Evolutionary conservation across 768 basidiomycete genomes (phyloP).

Genomic region (Mycena olivaceomarginata): DNA sequence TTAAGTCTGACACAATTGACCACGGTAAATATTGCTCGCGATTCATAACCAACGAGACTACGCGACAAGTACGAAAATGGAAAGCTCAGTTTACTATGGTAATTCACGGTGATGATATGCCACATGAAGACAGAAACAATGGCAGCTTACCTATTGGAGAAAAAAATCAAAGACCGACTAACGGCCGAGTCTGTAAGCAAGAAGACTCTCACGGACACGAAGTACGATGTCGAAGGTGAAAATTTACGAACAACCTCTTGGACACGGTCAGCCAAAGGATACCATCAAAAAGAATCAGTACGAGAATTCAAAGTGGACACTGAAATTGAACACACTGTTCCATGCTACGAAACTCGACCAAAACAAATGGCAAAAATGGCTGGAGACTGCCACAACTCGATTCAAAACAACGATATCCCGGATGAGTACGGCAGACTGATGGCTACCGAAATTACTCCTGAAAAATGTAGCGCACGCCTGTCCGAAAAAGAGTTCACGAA

Average conservation of each 20-base stretch:
- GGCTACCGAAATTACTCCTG: neutral
- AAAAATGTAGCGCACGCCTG: neutral
- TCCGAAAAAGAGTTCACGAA: neutral
- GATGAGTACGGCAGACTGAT: conserved; percentile 2
- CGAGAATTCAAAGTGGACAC: too few relatives aligned
- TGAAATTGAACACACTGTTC: neutral
- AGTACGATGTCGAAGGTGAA: neutral
- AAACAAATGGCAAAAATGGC: neutral
- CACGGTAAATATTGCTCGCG: neutral
- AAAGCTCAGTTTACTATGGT: neutral
- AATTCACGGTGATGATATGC: neutral
- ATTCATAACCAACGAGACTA: neutral
- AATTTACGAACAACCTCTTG: neutral
- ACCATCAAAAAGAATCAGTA: too few relatives aligned
- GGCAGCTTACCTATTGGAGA: neutral
- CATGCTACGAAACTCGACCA: neutral
- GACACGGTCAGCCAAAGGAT: too few relatives aligned
- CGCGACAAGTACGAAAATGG: neutral
- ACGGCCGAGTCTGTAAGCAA: neutral
- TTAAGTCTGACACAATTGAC: neutral
- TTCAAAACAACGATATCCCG: neutral
- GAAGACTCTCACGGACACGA: neutral
- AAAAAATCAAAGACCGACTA: neutral
- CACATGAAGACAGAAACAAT: neutral
- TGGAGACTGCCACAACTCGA: neutral